phyloP scores from a whole-genome alignment of 805 yeast species.

The Metschnikowia santaceciliae region DNA sequence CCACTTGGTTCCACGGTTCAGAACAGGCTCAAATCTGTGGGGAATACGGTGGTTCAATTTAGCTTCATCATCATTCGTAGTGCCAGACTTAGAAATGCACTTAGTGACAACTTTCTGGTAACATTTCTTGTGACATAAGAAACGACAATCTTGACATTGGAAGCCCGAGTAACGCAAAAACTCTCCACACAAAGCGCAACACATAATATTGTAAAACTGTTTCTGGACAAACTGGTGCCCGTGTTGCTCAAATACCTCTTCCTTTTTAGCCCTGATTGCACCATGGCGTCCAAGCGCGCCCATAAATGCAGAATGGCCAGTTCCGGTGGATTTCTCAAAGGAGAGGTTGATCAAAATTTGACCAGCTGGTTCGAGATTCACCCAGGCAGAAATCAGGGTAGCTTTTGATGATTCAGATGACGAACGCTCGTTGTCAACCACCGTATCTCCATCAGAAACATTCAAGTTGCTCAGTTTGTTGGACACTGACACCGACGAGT shows the following conservation, averaged over 20 bases:
- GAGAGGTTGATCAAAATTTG: constrained; percentile 75
- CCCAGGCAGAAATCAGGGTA: constrained; percentile 72
- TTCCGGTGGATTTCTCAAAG: constrained; percentile 59
- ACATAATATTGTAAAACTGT: constrained; percentile 93
- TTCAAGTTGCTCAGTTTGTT: constrained; percentile 1
- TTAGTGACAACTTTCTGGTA: constrained; percentile 77
- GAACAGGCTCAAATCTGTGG: constrained; percentile 88
- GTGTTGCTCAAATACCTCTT: constrained; percentile 87
- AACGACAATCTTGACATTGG: constrained; percentile 82
- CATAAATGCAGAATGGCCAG: constrained; percentile 36
- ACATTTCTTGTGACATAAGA: constrained; percentile 77
- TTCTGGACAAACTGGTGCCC: constrained; percentile 97
- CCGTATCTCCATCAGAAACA: neutral
- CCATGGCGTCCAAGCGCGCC: constrained; percentile 79
- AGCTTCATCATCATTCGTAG: constrained; percentile 69
- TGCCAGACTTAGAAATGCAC: constrained; percentile 73
- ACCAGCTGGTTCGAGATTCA: constrained; percentile 90
- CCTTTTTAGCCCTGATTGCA: constrained; percentile 92
- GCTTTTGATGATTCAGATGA: constrained; percentile 14
- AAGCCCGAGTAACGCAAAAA: constrained; percentile 83
- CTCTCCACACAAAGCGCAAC: constrained; percentile 96
- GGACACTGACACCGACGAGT: neutral
- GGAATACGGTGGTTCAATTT: constrained; percentile 94
- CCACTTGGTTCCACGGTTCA: constrained; percentile 97
- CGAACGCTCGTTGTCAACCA: neutral